phyloP scores from a whole-genome alignment of 345 rosid genomes.

The Euphorbia lathyris region DNA sequence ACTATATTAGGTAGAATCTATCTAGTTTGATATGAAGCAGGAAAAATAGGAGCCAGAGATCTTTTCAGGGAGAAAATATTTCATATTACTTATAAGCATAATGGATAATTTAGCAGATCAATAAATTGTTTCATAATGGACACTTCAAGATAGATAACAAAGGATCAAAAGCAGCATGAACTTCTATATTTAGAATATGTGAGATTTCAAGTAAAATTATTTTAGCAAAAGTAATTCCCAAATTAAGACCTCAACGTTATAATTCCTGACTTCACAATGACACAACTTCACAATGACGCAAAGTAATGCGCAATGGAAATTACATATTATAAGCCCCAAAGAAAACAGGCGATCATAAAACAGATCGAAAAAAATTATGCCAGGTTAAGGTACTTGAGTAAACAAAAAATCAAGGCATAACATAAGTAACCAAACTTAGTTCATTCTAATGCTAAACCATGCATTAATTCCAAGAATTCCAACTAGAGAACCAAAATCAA shows the following conservation, averaged over 20 bases:
- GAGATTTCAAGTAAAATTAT: neutral
- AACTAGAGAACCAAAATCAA: neutral
- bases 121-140: neutral
- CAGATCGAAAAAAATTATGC: neutral
- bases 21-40: neutral
- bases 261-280: neutral
- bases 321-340: neutral
- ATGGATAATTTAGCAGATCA: neutral
- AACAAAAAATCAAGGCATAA: neutral
- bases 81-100: neutral
- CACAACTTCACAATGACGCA: neutral
- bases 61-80: neutral
- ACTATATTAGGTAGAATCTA: neutral
- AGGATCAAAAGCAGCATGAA: neutral
- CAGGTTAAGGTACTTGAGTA: neutral
- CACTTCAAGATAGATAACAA: neutral
- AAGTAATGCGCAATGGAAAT: neutral
- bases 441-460: neutral
- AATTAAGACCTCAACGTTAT: neutral
- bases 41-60: neutral
- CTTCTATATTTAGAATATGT: neutral
- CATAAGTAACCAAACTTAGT: neutral
- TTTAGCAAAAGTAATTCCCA: neutral
- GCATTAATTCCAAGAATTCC: neutral
- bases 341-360: neutral